Evolutionary conservation across 352 stramenopile species (phyloP), one percentile per base, ranked within the genome.

Genomic region (Phytophthora fragariaefolia): DNA sequence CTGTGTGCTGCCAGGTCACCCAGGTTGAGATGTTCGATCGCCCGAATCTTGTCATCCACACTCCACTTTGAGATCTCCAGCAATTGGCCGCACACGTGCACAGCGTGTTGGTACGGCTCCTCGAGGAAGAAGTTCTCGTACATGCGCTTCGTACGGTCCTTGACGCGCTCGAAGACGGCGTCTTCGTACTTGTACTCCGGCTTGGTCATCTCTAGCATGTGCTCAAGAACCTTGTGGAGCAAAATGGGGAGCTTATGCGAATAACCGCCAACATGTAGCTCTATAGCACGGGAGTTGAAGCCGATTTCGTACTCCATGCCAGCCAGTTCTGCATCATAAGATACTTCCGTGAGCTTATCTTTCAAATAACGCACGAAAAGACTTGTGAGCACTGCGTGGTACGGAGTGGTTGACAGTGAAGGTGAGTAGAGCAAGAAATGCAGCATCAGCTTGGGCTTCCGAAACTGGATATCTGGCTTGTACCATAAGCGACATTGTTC

Each of bases 21-120:
- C 27, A 90, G 46, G 0, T 71, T 81, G 20, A 97, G 43, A 40
- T 75, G 63, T 36, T 90, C 65, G 18, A 95, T 79, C n/a, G 81
- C 89, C 17, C 72, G 65, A 9, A 95, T 79, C 65, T 96, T 98
- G 24, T 97, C 88, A 10, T 96, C 77, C 12, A 97, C 81, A 42
- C 77, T 92, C 85, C 85, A 97, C 51, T 81, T 87, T 4, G 75
- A 76, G 0, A 79, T 55, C 56, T 97, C 91, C 13, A 98, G 64
- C 40, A 96, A 69, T 49, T 94, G 66, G 43, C 85, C 87, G 22
- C 75, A 83, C 9, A 71, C 76, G 69, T 97, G 91, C 46, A 97
- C 78, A 0, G 89, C 91, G 62, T 97, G 93, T 64, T 97, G 87
- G 77, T 98, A 98, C 0, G 92, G 91, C 53, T 97, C 90, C 45